phyloP scores from a whole-genome alignment of 768 basidiomycete genomes.

The Hysterangium stoloniferum region DNA sequence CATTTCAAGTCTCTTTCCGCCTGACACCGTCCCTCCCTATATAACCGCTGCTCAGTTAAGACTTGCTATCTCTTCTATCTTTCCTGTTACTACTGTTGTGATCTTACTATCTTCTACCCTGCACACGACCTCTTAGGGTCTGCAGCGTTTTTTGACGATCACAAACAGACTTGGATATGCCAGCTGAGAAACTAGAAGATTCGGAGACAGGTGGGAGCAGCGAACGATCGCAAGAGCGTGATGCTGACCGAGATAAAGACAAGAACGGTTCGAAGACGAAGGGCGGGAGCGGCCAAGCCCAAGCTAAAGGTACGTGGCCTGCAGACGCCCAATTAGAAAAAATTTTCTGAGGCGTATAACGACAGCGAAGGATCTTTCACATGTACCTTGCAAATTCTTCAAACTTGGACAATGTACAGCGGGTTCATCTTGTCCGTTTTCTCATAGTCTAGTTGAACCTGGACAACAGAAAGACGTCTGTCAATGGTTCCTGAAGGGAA shows the following conservation, averaged over 20 bases:
- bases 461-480: slow-evolving; percentile 76
- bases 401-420: slow-evolving; percentile 92
- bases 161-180: too few species aligned
- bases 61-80: too few species aligned
- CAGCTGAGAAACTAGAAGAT: slow-evolving; percentile 9
- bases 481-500: slow-evolving; percentile 91
- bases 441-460: slow-evolving; percentile 65
- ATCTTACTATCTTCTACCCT: too few species aligned
- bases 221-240: slow-evolving; percentile 1
- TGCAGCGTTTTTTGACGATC: too few species aligned
- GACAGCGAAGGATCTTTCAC: slow-evolving; percentile 82
- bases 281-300: not conserved
- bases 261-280: slow-evolving; percentile 11
- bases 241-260: slow-evolving; percentile 5
- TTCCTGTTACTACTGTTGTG: too few species aligned
- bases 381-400: slow-evolving; percentile 98
- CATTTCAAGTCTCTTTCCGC: too few species aligned
- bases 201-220: not conserved
- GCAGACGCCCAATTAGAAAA: slow-evolving; percentile 5
- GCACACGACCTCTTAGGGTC: too few species aligned
- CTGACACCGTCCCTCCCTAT: too few species aligned
- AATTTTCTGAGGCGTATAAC: slow-evolving; percentile 5
- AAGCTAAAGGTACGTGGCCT: slow-evolving; percentile 8
- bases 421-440: slow-evolving; percentile 92
- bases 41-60: too few species aligned